A percentile compares a stretch with the other conserved stretches of the same genome.
Conservation (phyloP, 1,284 basidiomycete genomes). For the Cutaneotrichosporon sp. region DNA sequence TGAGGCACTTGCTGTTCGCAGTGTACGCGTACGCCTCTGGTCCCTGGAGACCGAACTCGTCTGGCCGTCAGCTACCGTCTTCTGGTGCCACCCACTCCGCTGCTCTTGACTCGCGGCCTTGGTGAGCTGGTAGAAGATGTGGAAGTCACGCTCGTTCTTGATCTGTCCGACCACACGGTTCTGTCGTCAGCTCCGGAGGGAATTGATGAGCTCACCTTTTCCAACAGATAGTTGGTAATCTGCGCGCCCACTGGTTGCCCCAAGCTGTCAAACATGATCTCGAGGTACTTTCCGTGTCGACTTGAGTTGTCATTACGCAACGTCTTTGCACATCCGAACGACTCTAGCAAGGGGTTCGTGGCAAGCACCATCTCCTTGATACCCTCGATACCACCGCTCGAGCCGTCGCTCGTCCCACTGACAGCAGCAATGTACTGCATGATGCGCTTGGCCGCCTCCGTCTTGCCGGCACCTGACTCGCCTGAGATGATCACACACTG, state of each 20-base stretch:
- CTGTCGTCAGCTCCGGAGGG: conserved; percentile 29
- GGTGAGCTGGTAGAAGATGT: conserved; percentile 99
- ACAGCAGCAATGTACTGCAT: conserved; percentile 99
- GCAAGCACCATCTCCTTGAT: conserved; percentile 99
- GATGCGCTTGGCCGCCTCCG: conserved; percentile 94
- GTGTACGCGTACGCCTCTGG: conserved; percentile 95
- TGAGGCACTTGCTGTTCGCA: conserved; percentile 82
- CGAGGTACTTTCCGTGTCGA: conserved; percentile 98
- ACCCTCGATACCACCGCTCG: conserved; percentile 65
- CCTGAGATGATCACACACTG: conserved; percentile 99
- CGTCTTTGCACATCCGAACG: conserved; percentile 98
- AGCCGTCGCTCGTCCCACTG: conserved; percentile 65
- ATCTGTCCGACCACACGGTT: conserved; percentile 96
- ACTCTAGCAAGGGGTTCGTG: conserved; percentile 95
- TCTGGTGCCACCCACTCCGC: conserved; percentile 59
- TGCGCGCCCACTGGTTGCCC: conserved; percentile 96
- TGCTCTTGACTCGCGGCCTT: conserved; percentile 87
- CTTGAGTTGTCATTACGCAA: conserved; percentile 97
- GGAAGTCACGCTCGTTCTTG: conserved; percentile 94
- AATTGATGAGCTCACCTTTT: conserved; percentile 58
- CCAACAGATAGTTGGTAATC: conserved; percentile 97
- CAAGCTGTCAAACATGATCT: conserved; percentile 95
- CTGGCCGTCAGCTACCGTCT: conserved; percentile 50
- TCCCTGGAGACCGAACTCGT: conserved; percentile 92
- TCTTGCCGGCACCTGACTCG: conserved; percentile 96